Percentiles rank a stretch among this genome's conserved stretches.
Conservation (phyloP, 768 basidiomycete species). For the Amylocystis lapponica region DNA sequence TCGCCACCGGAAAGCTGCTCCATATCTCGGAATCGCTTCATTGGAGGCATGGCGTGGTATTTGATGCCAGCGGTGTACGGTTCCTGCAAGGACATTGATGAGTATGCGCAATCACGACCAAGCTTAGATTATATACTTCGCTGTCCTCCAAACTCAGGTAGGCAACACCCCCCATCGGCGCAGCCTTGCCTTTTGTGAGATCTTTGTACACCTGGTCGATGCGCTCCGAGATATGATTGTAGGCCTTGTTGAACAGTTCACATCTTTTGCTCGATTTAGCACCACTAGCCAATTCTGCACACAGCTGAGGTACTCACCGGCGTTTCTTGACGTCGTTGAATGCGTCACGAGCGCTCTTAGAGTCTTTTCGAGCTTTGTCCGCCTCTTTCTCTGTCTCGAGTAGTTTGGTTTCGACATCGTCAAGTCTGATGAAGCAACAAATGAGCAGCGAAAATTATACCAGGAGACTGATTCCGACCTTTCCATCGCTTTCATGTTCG, state of each 20-base stretch:
- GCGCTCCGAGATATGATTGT: constrained; percentile 89
- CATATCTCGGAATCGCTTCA: constrained; percentile 99
- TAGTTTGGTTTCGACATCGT: constrained; percentile 80
- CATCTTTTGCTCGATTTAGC: constrained; percentile 31
- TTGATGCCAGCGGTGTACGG: constrained; percentile 89
- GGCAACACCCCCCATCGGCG: constrained; percentile 93
- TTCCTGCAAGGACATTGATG: constrained; percentile 51
- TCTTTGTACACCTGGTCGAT: constrained; percentile 98
- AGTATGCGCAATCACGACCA: no score
- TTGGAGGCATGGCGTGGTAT: constrained; percentile 99
- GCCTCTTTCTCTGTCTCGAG: constrained; percentile 89
- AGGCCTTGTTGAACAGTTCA: constrained; percentile 93
- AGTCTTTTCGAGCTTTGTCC: constrained; percentile 86
- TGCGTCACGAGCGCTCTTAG: constrained; percentile 83
- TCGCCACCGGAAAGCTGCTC: constrained; percentile 97
- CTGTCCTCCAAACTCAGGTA: constrained; percentile 95
- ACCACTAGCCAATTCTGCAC: no score
- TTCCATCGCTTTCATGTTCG: constrained; percentile 96
- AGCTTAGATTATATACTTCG: constrained; percentile 68
- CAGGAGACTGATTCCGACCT: constrained; percentile 38
- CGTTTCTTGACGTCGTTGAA: constrained; percentile 84
- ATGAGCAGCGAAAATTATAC: not conserved
- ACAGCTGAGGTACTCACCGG: constrained; percentile 39
- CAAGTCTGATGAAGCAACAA: constrained; percentile 43
- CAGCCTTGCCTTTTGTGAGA: constrained; percentile 89